Evolutionary conservation across 208 protist species (phyloP).

Genomic region (Trypanosoma vivax): DNA sequence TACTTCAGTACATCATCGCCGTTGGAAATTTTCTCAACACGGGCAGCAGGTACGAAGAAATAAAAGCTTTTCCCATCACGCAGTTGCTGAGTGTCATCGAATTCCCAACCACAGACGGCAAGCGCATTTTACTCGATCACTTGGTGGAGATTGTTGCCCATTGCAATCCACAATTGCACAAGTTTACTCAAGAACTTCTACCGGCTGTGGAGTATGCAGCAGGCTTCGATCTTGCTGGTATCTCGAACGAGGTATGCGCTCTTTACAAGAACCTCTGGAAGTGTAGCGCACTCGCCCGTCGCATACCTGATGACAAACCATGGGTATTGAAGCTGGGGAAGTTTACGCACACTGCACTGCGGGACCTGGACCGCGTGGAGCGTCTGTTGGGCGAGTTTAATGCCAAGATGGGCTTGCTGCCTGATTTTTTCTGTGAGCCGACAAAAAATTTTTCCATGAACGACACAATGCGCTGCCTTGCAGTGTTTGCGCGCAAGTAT

Average conservation of each 20-base stretch:
- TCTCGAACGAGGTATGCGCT: conserved; percentile 49
- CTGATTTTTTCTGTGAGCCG: conserved; percentile 48
- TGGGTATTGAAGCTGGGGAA: conserved; percentile 54
- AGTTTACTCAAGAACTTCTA: conserved; percentile 44
- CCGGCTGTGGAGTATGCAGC: conserved; percentile 38
- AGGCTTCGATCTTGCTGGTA: conserved; percentile 45
- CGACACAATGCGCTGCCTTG: conserved; percentile 43
- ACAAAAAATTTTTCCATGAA: conserved; percentile 42
- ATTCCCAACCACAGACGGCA: conserved; percentile 60
- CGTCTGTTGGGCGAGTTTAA: conserved; percentile 37
- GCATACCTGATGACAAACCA: conserved; percentile 41
- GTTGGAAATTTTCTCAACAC: conserved; percentile 77
- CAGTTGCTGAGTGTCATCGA: conserved; percentile 60
- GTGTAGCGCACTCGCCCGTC: conserved; percentile 38
- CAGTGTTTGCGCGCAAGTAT: conserved; percentile 60
- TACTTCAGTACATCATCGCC: conserved; percentile 53
- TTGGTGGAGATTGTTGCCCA: conserved; percentile 35
- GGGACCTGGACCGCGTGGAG: conserved; percentile 41
- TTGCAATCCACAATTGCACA: conserved; percentile 31
- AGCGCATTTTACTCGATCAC: conserved; percentile 50
- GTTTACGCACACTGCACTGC: conserved; percentile 45
- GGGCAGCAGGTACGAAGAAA: conserved; percentile 62
- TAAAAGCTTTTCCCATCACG: conserved; percentile 70
- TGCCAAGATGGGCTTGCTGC: conserved; percentile 34
- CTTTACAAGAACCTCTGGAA: conserved; percentile 31